Evolutionary conservation across 1,284 basidiomycete species (phyloP).

Genomic region (Apiotrichum siamense): DNA sequence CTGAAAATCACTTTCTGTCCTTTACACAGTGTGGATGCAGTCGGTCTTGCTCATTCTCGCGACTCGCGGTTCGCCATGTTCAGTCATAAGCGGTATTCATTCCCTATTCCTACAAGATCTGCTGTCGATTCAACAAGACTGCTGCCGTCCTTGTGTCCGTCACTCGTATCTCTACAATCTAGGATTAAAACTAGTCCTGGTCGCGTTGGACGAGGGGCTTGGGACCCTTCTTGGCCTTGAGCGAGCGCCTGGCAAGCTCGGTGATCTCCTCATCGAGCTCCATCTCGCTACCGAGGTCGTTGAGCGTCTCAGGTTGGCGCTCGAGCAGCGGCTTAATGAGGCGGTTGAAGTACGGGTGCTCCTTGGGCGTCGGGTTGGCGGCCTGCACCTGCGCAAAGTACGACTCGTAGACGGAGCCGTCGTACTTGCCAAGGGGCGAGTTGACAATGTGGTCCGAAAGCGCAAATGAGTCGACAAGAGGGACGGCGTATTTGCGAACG

Average conservation of each 20-base stretch:
- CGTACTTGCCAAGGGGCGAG: slow-evolving; percentile 53
- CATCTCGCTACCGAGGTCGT: slow-evolving; percentile 52
- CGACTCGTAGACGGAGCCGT: slow-evolving; percentile 50
- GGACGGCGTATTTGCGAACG: slow-evolving; percentile 50
- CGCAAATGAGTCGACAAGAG: slow-evolving; percentile 53
- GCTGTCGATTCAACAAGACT: too few relatives aligned
- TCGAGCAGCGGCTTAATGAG: slow-evolving; percentile 54
- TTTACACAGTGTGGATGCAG: too few relatives aligned
- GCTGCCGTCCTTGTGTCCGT: background rate
- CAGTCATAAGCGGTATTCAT: too few relatives aligned
- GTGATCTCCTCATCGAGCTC: slow-evolving; percentile 42
- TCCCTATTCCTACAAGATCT: too few relatives aligned
- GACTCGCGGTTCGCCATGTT: too few relatives aligned
- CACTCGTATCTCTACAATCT: background rate
- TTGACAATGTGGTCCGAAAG: slow-evolving; percentile 56
- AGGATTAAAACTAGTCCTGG: background rate
- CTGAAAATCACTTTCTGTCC: too few relatives aligned
- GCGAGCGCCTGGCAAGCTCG: background rate
- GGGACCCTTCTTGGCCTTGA: slow-evolving; percentile 3
- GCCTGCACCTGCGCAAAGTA: slow-evolving; percentile 52
- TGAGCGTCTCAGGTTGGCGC: slow-evolving; percentile 46
- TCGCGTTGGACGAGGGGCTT: slow-evolving; percentile 1
- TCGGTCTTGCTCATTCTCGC: too few relatives aligned
- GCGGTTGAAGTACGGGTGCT: slow-evolving; percentile 53
- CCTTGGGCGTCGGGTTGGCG: slow-evolving; percentile 43